Base-by-base conservation (phyloP, 768 basidiomycete genomes). In the Agrocybe praecox region DNA sequence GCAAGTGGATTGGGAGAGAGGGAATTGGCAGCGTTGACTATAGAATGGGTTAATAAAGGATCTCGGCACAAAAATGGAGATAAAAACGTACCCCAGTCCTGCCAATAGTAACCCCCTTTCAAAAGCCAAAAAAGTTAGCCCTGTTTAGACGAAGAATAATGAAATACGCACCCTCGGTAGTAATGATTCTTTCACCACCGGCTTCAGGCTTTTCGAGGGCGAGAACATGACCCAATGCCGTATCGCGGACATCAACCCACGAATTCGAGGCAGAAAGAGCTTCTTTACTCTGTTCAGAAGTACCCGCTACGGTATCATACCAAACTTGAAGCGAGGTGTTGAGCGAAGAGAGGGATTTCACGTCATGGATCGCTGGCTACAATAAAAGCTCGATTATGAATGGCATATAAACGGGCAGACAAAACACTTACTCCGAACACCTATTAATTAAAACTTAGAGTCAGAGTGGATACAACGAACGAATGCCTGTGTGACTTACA, bases 131-230 rank as follows among this genome's bases (percentile, higher is more conserved):
- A 17, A 6, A 22, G 40, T 14, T 10, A 10, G 33, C 26, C 5
- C 26, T 29, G 26, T 29, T 9, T 29, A 17, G 5, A 32, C 17
- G 3, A 24, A 14, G 29, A 46, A 9, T 9, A 47, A n/a, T n/a
- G 21, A 15, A 59, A 23, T 22, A 19, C 63, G n/a, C 52, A 67
- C 77, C 74, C 2, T 66, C 70, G 19, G 67, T 69, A 42, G 82
- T 60, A 63, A 88, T 75, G 62, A 88, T 79, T 36, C 88, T 73
- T 52, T 88, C 75, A 1, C 82, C 81, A 3, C 78, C 79, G 0
- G 86, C 86, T 6, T 73, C 77, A 17, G 77, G 69, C 49, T 75
- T 78, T 45, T 76, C 75, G 21, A 90, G 68, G 4, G 84, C 81
- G 4, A 74, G 67, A 1, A 75, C 73, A 65, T 89, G 86, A 1